Percentiles rank a stretch among this genome's conserved stretches.
Conservation (phyloP, 1,284 basidiomycete genomes). For the Rugiboletus extremiorientalis region DNA sequence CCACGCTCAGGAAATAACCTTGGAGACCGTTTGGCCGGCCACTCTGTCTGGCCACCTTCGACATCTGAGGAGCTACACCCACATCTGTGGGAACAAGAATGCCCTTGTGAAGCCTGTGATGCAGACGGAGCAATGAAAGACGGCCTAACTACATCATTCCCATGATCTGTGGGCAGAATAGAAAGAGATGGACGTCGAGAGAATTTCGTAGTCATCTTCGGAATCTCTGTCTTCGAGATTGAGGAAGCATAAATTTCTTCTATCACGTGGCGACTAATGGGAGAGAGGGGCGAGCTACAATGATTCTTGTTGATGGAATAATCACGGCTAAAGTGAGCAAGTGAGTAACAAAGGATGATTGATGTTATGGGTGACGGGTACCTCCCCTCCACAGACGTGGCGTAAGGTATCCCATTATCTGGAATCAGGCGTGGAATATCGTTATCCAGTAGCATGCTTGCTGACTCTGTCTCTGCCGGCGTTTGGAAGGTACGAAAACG, state of each 20-base stretch:
- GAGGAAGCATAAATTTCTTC: conserved; percentile 18
- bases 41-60: background rate
- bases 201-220: background rate
- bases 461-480: background rate
- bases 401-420: background rate
- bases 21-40: background rate
- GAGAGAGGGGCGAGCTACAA: conserved; percentile 15
- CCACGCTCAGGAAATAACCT: background rate
- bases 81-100: background rate
- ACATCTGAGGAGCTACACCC: background rate
- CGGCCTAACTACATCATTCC: background rate
- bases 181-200: background rate
- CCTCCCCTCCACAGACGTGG: conserved; percentile 9
- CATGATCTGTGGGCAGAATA: too few relatives aligned
- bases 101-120: background rate
- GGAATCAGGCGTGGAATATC: conserved; percentile 25
- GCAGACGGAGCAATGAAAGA: background rate
- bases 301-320: background rate
- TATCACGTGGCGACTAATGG: conserved; percentile 18
- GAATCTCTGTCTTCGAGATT: background rate
- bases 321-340: conserved; percentile 4
- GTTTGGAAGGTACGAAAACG: conserved; percentile 11
- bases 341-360: background rate
- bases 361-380: background rate
- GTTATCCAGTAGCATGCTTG: conserved; percentile 11